These are phyloP conservation scores for Bullera alba DNA, from an alignment of 768 basidiomycete genomes.

Conservation along the genomic window DNA sequence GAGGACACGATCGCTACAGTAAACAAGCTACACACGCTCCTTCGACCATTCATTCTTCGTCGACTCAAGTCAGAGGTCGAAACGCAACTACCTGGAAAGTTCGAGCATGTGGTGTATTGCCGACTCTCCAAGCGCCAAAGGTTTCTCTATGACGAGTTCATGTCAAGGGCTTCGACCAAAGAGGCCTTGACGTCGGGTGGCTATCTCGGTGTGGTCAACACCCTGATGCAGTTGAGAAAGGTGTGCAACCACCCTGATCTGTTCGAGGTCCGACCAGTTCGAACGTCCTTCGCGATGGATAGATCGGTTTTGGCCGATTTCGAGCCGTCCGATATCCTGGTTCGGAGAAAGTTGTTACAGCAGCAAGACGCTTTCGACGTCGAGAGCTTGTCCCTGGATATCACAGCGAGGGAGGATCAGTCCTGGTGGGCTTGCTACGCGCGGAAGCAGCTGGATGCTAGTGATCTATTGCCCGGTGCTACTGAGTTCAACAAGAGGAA, in stretches of 20 bases:
- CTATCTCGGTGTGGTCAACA: slow-evolving; percentile 50
- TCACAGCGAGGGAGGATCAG: slow-evolving; percentile 55
- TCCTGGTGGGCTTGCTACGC: slow-evolving; percentile 45
- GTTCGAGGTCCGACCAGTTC: slow-evolving; percentile 48
- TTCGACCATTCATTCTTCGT: slow-evolving; percentile 47
- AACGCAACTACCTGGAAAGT: slow-evolving; percentile 57
- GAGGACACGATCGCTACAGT: slow-evolving; percentile 80
- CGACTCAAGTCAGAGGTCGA: slow-evolving; percentile 48
- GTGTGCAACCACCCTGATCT: slow-evolving; percentile 50
- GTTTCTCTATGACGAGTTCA: slow-evolving; percentile 94
- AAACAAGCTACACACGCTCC: slow-evolving; percentile 58
- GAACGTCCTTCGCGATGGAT: slow-evolving; percentile 50
- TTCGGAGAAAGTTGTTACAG: slow-evolving; percentile 41
- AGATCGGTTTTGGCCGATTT: slow-evolving; percentile 43
- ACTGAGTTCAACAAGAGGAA: slow-evolving; percentile 11
- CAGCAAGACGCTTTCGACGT: slow-evolving; percentile 44
- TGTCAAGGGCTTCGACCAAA: slow-evolving; percentile 76
- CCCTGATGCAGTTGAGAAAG: slow-evolving; percentile 49
- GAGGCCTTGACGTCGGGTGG: slow-evolving; percentile 72
- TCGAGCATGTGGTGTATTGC: slow-evolving; percentile 81
- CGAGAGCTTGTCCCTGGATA: slow-evolving; percentile 54
- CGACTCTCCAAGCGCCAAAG: slow-evolving; percentile 84
- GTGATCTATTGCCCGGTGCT: slow-evolving; percentile 29
- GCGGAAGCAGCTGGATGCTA: slow-evolving; percentile 31
- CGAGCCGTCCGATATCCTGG: slow-evolving; percentile 45